phyloP scores from a whole-genome alignment of 176 grass and related monocot genomes.

The Eragrostis nindensis region DNA sequence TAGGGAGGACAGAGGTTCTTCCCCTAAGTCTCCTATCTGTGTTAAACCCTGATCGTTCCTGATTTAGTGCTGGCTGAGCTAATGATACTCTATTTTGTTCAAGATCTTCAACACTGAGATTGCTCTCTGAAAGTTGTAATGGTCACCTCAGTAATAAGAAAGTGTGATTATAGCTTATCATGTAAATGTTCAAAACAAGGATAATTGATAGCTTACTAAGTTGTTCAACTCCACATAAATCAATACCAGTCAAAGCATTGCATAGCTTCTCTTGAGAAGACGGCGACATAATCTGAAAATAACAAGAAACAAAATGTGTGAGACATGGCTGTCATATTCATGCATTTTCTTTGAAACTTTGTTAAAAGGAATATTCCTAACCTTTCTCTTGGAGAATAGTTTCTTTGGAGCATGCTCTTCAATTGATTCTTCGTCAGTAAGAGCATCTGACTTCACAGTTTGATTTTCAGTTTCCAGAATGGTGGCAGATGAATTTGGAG shows the following conservation, averaged over 20 bases:
- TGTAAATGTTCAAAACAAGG: conserved; percentile 10
- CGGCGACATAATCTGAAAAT: conserved; percentile 60
- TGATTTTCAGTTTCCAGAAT: conserved; percentile 30
- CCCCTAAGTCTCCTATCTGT: conserved; percentile 46
- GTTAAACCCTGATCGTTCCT: conserved; percentile 32
- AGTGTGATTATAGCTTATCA: not conserved
- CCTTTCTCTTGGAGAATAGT: conserved; percentile 61
- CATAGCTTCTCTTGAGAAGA: conserved; percentile 60
- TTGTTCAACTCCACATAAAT: conserved; percentile 49
- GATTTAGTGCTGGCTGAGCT: conserved; percentile 34
- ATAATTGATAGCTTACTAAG: conserved; percentile 48
- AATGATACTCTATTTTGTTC: conserved; percentile 11
- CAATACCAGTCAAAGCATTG: conserved; percentile 58
- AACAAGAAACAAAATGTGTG: not conserved
- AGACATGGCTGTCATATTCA: conserved; percentile 3
- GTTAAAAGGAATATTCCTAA: conserved; percentile 19
- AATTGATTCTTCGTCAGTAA: conserved; percentile 34
- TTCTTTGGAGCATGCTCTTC: conserved; percentile 48
- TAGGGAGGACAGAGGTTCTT: not conserved
- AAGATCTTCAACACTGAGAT: conserved; percentile 31
- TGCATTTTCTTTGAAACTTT: not conserved
- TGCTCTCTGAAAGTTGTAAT: conserved; percentile 33
- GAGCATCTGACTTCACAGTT: not conserved
- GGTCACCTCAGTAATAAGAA: conserved; percentile 24
- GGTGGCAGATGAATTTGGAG: conserved; percentile 8